Evolutionary conservation across 2,329 filamentous ascomycete genomes (phyloP).

Genomic region (Aspergillus novoparasiticus): DNA sequence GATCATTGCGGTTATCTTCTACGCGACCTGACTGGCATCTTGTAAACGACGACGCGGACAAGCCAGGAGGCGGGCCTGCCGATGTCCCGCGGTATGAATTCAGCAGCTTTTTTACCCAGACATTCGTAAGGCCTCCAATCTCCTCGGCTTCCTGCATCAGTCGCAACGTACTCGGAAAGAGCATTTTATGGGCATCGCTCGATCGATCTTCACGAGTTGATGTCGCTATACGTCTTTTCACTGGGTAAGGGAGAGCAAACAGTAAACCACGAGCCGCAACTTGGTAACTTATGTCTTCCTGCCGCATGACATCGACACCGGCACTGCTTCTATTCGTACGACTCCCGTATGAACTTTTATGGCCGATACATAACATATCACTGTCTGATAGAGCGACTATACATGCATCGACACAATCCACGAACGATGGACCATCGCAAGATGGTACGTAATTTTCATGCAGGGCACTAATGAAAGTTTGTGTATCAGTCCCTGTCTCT

Average conservation of each 20-base stretch:
- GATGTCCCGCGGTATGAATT: neutral
- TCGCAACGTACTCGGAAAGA: slow-evolving; percentile 82
- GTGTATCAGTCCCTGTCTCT: slow-evolving; percentile 88
- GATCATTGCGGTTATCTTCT: slow-evolving; percentile 5
- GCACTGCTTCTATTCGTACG: slow-evolving; percentile 55
- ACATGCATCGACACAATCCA: slow-evolving; percentile 81
- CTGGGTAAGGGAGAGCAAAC: slow-evolving; percentile 81
- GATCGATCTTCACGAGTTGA: slow-evolving; percentile 33
- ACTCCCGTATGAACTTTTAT: slow-evolving; percentile 47
- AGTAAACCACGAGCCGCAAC: slow-evolving; percentile 83
- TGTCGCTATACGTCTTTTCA: slow-evolving; percentile 62
- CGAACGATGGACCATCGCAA: slow-evolving; percentile 66
- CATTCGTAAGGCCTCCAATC: slow-evolving; percentile 66
- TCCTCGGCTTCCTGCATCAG: slow-evolving; percentile 85
- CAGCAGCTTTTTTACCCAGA: slow-evolving; percentile 31
- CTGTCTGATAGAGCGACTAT: slow-evolving; percentile 84
- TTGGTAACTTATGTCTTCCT: slow-evolving; percentile 94
- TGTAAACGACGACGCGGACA: neutral
- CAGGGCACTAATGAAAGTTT: slow-evolving; percentile 84
- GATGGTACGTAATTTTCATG: slow-evolving; percentile 94
- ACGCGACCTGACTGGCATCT: neutral
- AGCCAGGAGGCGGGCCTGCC: neutral
- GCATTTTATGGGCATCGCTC: slow-evolving; percentile 80
- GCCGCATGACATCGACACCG: slow-evolving; percentile 69
- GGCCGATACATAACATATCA: slow-evolving; percentile 77